Percentiles rank a stretch among this genome's conserved stretches.
Conservation (phyloP, 2,329 filamentous ascomycete genomes). For the Raffaelea arxii region DNA sequence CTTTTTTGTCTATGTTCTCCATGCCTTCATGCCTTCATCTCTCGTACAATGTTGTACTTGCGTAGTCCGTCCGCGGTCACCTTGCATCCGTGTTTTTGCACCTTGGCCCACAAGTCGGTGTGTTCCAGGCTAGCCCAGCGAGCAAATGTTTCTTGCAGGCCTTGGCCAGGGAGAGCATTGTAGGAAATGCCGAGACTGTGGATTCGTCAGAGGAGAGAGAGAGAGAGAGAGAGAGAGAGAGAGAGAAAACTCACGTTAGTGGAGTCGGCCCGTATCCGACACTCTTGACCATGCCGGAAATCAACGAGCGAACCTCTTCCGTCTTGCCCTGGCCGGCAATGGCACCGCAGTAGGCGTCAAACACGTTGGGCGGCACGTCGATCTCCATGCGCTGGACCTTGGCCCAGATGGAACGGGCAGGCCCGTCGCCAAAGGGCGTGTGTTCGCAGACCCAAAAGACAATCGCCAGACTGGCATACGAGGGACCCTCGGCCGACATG, state of each 20-base stretch:
- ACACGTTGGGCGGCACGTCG: slow-evolving; percentile 63
- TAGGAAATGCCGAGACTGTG: slow-evolving; percentile 63
- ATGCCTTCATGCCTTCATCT: slow-evolving; percentile 13
- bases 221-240: slow-evolving; percentile 1
- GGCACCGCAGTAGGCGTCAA: slow-evolving; percentile 67
- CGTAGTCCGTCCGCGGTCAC: slow-evolving; percentile 33
- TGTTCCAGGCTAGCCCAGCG: slow-evolving; percentile 63
- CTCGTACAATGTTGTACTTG: slow-evolving; percentile 39
- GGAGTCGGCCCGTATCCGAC: slow-evolving; percentile 58
- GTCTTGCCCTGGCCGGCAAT: slow-evolving; percentile 64
- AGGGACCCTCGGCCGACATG: slow-evolving; percentile 76
- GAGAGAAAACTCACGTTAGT: slow-evolving; percentile 52
- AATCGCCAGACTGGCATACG: slow-evolving; percentile 68
- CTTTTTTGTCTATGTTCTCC: neutral
- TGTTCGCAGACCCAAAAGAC: slow-evolving; percentile 71
- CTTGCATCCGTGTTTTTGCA: slow-evolving; percentile 45
- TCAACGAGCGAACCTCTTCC: slow-evolving; percentile 54
- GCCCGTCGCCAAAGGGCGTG: slow-evolving; percentile 44
- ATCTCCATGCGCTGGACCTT: slow-evolving; percentile 67
- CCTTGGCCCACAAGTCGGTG: slow-evolving; percentile 56
- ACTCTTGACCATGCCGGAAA: slow-evolving; percentile 57
- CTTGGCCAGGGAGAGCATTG: slow-evolving; percentile 58
- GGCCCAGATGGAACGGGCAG: slow-evolving; percentile 60
- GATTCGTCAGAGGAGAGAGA: neutral
- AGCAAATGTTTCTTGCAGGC: slow-evolving; percentile 60